Evolutionary conservation across 768 basidiomycete genomes (phyloP).

Genomic region (Xerocomellus amylosporus): DNA sequence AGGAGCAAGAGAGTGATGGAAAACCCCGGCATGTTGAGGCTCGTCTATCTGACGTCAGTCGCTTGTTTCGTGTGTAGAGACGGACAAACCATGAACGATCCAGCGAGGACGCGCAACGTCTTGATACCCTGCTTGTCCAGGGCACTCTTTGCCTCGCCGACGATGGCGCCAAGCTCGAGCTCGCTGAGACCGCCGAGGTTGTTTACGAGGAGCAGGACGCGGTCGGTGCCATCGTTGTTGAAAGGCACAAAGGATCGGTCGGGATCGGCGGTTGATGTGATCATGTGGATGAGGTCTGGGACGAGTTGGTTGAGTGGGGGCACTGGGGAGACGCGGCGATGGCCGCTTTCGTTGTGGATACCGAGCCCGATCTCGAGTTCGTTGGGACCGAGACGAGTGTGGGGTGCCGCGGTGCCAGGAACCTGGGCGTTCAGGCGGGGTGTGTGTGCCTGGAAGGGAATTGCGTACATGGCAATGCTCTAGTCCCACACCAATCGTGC

Average conservation of each 20-base stretch:
- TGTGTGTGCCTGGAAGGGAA: background rate
- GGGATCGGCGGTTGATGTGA: conserved; percentile 68
- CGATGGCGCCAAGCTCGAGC: conserved; percentile 72
- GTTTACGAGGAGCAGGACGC: conserved; percentile 79
- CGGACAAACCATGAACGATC: conserved; percentile 77
- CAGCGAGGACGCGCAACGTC: conserved; percentile 64
- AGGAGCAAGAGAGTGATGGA: conserved; percentile 81
- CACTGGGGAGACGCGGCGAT: conserved; percentile 62
- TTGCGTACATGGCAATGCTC: conserved; percentile 79
- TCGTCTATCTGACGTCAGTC: conserved; percentile 51
- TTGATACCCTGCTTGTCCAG: conserved; percentile 56
- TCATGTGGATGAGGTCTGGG: conserved; percentile 62
- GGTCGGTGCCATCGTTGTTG: conserved; percentile 56
- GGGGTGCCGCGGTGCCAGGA: conserved; percentile 65
- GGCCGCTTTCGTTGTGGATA: conserved; percentile 88
- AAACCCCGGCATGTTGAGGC: conserved; percentile 91
- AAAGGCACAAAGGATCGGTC: conserved; percentile 80
- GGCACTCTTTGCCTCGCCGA: conserved; percentile 54
- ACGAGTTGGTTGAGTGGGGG: conserved; percentile 72
- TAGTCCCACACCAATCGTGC: conserved; percentile 81
- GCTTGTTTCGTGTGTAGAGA: background rate
- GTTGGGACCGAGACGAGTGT: conserved; percentile 51
- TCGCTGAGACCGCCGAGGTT: conserved; percentile 86
- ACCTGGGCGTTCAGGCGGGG: conserved; percentile 43
- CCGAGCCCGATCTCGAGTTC: conserved; percentile 91